Conservation (phyloP, 257 asterid species). For the Ilex aquifolium region DNA sequence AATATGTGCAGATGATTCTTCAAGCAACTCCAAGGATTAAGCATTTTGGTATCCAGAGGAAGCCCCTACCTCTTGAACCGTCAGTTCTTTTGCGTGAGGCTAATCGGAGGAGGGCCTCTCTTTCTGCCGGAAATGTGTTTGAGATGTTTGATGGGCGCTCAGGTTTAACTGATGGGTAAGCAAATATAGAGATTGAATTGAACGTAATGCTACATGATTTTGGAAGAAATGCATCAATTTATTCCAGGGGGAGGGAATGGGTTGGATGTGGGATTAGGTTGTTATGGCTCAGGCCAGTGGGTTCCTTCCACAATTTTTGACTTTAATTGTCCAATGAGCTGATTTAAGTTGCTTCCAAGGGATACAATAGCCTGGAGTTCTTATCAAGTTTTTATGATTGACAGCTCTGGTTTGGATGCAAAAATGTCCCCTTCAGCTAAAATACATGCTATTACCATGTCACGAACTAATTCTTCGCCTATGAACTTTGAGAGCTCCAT, state of each 20-base stretch:
- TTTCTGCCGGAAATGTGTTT: constrained; percentile 87
- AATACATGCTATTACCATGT: constrained; percentile 46
- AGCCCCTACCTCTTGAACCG: constrained; percentile 96
- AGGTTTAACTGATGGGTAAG: constrained; percentile 61
- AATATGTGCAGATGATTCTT: constrained; percentile 57
- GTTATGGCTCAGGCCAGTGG: no score
- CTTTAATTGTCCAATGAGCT: no score
- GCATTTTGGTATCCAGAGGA: constrained; percentile 94
- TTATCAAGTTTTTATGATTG: constrained; percentile 33
- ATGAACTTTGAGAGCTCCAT: constrained; percentile 71
- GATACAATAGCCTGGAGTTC: constrained; percentile 4
- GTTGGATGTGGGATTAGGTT: no score
- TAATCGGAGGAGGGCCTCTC: constrained; percentile 97
- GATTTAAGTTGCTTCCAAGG: no score
- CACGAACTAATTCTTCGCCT: constrained; percentile 85
- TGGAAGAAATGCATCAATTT: background rate
- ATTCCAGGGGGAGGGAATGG: background rate
- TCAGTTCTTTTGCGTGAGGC: constrained; percentile 94
- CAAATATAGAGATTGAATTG: constrained; percentile 13
- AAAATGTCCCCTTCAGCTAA: constrained; percentile 32
- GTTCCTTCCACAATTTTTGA: no score
- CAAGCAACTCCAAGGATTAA: constrained; percentile 73
- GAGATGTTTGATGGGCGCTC: constrained; percentile 81
- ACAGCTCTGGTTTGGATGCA: constrained; percentile 58
- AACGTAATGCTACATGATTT: background rate